These are phyloP conservation scores for Chlamydomonas eustigma DNA, from an alignment of 139 green algal genomes.

Conservation along the genomic window DNA sequence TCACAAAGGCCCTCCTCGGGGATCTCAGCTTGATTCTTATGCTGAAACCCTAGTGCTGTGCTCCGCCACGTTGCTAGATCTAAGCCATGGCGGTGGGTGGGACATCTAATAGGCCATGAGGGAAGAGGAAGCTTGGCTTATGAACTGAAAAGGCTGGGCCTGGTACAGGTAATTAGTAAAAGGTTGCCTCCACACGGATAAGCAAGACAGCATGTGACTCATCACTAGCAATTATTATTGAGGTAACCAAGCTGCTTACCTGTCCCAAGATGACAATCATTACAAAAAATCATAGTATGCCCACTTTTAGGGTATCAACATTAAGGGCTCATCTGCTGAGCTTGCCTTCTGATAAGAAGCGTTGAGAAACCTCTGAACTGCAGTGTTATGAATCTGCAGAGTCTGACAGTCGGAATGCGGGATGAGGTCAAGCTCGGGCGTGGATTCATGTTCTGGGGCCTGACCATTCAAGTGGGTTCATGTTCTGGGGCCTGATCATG, in stretches of 20 bases:
- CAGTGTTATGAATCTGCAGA: neutral
- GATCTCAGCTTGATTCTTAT: no score
- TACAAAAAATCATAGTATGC: no score
- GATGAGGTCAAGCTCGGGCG: constrained; percentile 23
- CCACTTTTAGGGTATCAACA: no score
- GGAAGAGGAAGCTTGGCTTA: constrained; percentile 30
- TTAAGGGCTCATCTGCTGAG: no score
- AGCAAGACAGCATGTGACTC: no score
- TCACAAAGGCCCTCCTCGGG: no score
- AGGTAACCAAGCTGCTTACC: no score
- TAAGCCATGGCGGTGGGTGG: constrained; percentile 49
- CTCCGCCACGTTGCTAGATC: constrained; percentile 3
- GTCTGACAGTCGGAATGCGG: neutral
- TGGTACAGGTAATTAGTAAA: constrained; percentile 30
- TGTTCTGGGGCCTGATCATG: constrained; percentile 41
- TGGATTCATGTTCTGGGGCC: constrained; percentile 47
- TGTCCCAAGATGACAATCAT: no score
- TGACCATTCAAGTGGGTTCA: constrained; percentile 47
- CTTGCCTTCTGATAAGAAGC: constrained; percentile 18
- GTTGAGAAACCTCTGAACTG: neutral
- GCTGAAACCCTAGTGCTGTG: no score
- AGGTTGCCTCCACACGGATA: no score
- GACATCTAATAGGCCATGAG: constrained; percentile 49
- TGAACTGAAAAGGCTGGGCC: constrained; percentile 36
- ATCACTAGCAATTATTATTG: no score